Evolutionary conservation across 1,139 yeast genomes (phyloP), one percentile per base, ranked within the genome.

Genomic region (Wickerhamomyces sp.): DNA sequence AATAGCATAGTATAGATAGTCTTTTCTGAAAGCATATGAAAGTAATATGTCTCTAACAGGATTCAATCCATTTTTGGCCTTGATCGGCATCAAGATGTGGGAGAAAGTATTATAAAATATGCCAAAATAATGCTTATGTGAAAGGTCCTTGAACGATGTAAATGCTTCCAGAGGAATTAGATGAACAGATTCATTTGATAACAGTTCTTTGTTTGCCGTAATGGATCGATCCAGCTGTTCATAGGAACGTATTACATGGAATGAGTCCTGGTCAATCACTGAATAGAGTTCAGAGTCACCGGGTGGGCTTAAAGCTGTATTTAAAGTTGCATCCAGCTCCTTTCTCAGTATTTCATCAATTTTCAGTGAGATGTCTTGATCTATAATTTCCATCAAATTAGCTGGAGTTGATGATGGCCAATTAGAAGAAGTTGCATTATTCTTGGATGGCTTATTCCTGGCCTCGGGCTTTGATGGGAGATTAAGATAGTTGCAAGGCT

Each of bases 41-140:
- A 83, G 56, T 3, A 83, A 59, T 3, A 82, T 71, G 51, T 83
- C 89, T 41, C 89, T 60, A 2, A 81, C 72, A 0, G 90, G 87
- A 49, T 82, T 81, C 39, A 60, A 59, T 3, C 65, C 65, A 36
- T 55, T 59, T 38, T 67, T 68, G 12, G 81, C 74, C 27, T 67
- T 64, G 49, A 81, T 72, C 2, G 94, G 92, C 34, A 81, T 67
- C 18, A 82, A 68, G 3, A 80, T 66, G 42, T 65, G 68, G 24
- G 83, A 65, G 51, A 79, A 81, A 34, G 78, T 81, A 44, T 71
- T 56, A 50, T 75, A 80, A 53, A 82, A 83, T 25, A 69, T 71
- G 36, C 72, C 70, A 28, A 83, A 58, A 50, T 81, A 83, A 30
- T 63, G 51, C 45, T 66, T 64, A 4, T 63, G 62, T 4, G 59